Evolutionary conservation across 805 yeast species (phyloP).

Genomic region (Hermanozyma aechmeae): DNA sequence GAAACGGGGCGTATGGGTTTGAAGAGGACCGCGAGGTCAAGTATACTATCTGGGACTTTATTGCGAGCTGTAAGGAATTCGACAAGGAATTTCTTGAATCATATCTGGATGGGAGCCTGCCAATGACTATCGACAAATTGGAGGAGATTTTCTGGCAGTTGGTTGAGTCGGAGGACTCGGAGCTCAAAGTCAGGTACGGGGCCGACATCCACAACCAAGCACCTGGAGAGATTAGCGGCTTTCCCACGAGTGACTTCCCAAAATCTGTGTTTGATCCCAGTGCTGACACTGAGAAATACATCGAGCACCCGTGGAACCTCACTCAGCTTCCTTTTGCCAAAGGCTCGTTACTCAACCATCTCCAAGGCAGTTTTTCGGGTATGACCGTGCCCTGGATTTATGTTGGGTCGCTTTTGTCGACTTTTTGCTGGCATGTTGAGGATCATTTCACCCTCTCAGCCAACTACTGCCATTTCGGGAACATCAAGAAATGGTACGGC

Average conservation of each 20-base stretch:
- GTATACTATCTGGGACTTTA: conserved; percentile 54
- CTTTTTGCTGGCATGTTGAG: conserved; percentile 96
- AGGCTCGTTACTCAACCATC: conserved; percentile 60
- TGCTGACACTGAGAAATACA: conserved; percentile 21
- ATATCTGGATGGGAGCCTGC: conserved; percentile 17
- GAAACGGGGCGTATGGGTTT: conserved; percentile 84
- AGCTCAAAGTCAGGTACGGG: conserved; percentile 66
- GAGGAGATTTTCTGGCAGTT: conserved; percentile 64
- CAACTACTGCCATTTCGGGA: conserved; percentile 86
- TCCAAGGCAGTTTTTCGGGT: conserved; percentile 69
- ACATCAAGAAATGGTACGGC: conserved; percentile 89
- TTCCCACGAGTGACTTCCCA: conserved; percentile 40
- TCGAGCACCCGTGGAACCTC: conserved; percentile 65
- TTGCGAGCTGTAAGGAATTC: conserved; percentile 43
- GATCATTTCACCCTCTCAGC: conserved; percentile 90
- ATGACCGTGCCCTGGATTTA: conserved; percentile 96
- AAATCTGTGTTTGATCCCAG: conserved; percentile 11
- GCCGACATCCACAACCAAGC: conserved; percentile 68
- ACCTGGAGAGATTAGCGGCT: conserved; percentile 66
- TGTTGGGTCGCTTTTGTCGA: conserved; percentile 79
- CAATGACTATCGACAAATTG: conserved; percentile 32
- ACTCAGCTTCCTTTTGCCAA: conserved; percentile 61
- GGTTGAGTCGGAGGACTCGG: conserved; percentile 29
- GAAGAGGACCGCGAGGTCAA: conserved; percentile 49
- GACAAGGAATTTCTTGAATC: conserved; percentile 29